Conservation (phyloP, 2,329 filamentous ascomycete species). For the Claviceps africana region DNA sequence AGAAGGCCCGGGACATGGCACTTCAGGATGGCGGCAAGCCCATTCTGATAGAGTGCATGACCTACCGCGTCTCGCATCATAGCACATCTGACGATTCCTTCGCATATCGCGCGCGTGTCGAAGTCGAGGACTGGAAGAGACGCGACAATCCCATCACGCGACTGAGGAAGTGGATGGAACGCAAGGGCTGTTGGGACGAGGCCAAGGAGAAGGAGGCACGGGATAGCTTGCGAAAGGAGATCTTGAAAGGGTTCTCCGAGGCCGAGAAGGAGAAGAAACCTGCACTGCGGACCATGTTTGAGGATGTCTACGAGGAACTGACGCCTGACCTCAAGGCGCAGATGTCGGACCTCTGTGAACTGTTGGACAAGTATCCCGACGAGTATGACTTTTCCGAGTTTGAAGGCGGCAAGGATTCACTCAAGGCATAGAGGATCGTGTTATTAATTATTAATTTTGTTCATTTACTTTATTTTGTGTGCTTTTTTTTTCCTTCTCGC, state of each 20-base stretch:
- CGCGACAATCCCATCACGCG: constrained; percentile 80
- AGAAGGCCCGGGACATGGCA: constrained; percentile 62
- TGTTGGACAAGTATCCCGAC: constrained; percentile 73
- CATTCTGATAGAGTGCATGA: constrained; percentile 88
- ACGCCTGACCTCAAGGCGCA: constrained; percentile 68
- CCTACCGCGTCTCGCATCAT: constrained; percentile 94
- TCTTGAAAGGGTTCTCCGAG: constrained; percentile 70
- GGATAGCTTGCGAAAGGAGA: constrained; percentile 52
- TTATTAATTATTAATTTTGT: neutral
- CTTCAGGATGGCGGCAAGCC: constrained; percentile 68
- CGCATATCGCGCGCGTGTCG: constrained; percentile 81
- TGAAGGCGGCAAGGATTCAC: constrained; percentile 56
- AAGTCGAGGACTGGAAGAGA: constrained; percentile 92
- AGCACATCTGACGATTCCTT: constrained; percentile 96
- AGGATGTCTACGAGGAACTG: constrained; percentile 78
- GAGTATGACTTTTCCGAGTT: constrained; percentile 77
- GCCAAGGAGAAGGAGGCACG: constrained; percentile 61
- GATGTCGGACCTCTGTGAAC: constrained; percentile 54
- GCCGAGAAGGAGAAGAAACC: constrained; percentile 75
- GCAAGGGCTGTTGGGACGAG: constrained; percentile 71
- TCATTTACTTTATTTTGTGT: no score
- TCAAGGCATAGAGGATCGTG: constrained; percentile 25
- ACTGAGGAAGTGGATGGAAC: constrained; percentile 81
- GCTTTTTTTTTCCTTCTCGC: no score
- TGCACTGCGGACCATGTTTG: constrained; percentile 58